A percentile compares a stretch with the other conserved stretches of the same genome.
Conservation (phyloP, 495 filamentous ascomycete genomes). For the Ascobolus immersus region DNA sequence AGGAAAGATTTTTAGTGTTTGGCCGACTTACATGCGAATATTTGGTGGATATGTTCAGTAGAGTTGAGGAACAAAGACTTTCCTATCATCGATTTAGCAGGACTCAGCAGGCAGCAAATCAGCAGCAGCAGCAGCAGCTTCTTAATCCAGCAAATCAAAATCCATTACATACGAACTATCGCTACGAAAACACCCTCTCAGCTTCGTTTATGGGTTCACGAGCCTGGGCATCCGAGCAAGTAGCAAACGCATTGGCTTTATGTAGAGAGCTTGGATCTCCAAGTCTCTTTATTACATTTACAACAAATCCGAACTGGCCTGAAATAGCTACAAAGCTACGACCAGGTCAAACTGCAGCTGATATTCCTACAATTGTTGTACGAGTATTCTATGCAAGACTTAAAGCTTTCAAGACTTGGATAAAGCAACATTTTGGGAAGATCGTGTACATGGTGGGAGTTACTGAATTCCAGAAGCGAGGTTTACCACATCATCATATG, state of each 20-base stretch:
- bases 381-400: background rate
- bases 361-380: background rate
- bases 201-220: no score
- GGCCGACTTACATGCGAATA: slow-evolving; percentile 1
- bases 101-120: no score
- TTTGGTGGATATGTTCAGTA: slow-evolving; percentile 1
- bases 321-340: background rate
- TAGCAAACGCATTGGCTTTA: no score
- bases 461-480: slow-evolving; percentile 3
- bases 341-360: background rate
- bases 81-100: no score
- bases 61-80: slow-evolving; percentile 2
- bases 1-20: background rate
- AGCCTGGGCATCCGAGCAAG: no score
- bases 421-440: background rate
- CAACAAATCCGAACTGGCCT: background rate
- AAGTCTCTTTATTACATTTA: background rate
- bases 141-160: no score
- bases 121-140: no score
- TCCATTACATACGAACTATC: no score
- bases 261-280: no score
- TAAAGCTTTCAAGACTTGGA: background rate
- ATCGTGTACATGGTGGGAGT: slow-evolving; percentile 3
- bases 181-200: no score
- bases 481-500: background rate